Evolutionary conservation across 2,329 filamentous ascomycete species (phyloP).

Genomic region (Helminthosporium solani): DNA sequence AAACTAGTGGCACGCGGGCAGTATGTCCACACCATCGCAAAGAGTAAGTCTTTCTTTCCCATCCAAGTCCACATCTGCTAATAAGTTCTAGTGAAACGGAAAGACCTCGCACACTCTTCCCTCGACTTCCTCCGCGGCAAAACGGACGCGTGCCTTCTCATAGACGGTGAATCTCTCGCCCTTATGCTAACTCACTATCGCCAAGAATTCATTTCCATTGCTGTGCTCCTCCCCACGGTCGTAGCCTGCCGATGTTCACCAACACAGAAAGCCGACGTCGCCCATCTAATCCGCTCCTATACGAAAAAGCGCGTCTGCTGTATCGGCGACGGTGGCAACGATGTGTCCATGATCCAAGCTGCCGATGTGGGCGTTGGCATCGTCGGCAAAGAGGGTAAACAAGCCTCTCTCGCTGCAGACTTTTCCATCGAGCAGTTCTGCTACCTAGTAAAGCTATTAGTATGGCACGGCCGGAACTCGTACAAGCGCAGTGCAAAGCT

Average conservation of each 20-base stretch:
- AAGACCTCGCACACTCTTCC: constrained; percentile 81
- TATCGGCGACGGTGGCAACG: constrained; percentile 97
- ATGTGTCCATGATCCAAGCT: constrained; percentile 98
- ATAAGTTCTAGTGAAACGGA: constrained; percentile 61
- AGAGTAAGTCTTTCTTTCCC: constrained; percentile 46
- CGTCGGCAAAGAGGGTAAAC: constrained; percentile 93
- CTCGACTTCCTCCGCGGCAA: constrained; percentile 87
- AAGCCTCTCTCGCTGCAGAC: constrained; percentile 91
- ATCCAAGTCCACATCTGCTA: constrained; percentile 1
- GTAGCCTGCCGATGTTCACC: constrained; percentile 96
- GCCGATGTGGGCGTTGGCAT: constrained; percentile 98
- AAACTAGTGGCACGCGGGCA: constrained; percentile 92
- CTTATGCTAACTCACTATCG: constrained; percentile 82
- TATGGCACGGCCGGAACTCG: constrained; percentile 97
- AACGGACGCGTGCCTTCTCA: constrained; percentile 81
- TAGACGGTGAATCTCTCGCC: constrained; percentile 87
- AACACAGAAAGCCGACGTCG: constrained; percentile 94
- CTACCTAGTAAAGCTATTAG: constrained; percentile 92
- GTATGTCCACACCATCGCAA: constrained; percentile 90
- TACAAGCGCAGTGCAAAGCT: constrained; percentile 96
- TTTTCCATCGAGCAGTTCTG: constrained; percentile 96
- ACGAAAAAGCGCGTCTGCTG: constrained; percentile 96
- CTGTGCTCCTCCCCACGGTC: constrained; percentile 84
- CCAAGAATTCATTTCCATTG: constrained; percentile 81
- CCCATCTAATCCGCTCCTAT: constrained; percentile 82